Conservation (phyloP, 83 land plant genomes). For the Picea mariana region DNA sequence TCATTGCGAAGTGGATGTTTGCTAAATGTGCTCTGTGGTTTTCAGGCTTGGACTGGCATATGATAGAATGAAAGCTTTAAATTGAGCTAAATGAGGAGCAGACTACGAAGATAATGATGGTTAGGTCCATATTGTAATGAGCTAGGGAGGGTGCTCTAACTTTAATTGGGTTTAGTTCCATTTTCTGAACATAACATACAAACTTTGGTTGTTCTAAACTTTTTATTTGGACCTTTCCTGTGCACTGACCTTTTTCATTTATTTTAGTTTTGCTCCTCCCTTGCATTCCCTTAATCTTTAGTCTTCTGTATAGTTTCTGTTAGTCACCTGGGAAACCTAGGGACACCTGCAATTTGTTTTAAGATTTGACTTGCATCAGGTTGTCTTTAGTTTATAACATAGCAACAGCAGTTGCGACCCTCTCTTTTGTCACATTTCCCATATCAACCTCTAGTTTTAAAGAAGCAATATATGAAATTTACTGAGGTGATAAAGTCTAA, state of each 20-base stretch:
- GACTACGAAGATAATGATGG: neutral
- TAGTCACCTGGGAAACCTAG: neutral
- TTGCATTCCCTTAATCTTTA: too few species aligned
- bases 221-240: neutral
- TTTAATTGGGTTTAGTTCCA: neutral
- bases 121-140: neutral
- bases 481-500: neutral
- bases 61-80: neutral
- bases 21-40: neutral
- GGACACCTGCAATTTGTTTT: neutral
- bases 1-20: neutral
- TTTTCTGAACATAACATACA: neutral
- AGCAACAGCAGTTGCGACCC: neutral
- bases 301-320: neutral
- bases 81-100: neutral
- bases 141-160: neutral
- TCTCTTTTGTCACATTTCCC: neutral
- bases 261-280: neutral
- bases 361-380: neutral
- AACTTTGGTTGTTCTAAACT: neutral
- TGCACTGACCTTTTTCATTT: neutral
- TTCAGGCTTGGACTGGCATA: slow-evolving; percentile 3
- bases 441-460: too few species aligned
- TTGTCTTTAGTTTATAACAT: neutral
- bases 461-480: neutral